Conservation (phyloP, 257 asterid genomes). For the Mentha longifolia region DNA sequence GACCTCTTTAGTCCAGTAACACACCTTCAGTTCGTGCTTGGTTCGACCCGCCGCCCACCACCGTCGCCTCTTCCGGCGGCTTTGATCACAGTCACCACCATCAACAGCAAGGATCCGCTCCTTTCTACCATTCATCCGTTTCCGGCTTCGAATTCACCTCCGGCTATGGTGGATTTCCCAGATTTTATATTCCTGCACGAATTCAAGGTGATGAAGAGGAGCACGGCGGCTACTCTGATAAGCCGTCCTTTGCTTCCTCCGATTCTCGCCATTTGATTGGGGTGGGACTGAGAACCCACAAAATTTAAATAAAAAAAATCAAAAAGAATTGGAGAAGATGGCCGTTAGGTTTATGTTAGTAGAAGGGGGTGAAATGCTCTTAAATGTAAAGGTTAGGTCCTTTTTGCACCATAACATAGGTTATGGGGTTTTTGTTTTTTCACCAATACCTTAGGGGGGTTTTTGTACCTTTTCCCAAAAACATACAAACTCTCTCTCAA, state of each 20-base stretch:
- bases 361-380: too few species aligned
- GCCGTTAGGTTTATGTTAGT: too few species aligned
- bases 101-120: constrained; percentile 42
- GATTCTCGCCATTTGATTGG: constrained; percentile 96
- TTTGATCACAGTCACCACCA: too few species aligned
- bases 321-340: too few species aligned
- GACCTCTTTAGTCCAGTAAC: constrained; percentile 99
- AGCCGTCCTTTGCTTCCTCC: constrained; percentile 99
- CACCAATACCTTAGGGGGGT: too few species aligned
- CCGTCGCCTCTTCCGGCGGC: constrained; percentile 31
- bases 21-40: constrained; percentile 97
- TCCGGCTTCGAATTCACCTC: constrained; percentile 69
- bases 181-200: constrained; percentile 88
- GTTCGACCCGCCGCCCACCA: constrained; percentile 76
- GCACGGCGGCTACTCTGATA: constrained; percentile 92
- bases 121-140: constrained; percentile 62
- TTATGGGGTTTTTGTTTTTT: too few species aligned
- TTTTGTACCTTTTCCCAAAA: too few species aligned
- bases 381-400: too few species aligned
- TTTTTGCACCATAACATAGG: too few species aligned
- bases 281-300: too few species aligned
- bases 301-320: too few species aligned
- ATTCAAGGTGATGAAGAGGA: constrained; percentile 99
- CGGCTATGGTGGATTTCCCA: constrained; percentile 71
- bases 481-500: too few species aligned